Conservation (phyloP, 169 alveolate genomes). For the Plasmodium berghei region DNA sequence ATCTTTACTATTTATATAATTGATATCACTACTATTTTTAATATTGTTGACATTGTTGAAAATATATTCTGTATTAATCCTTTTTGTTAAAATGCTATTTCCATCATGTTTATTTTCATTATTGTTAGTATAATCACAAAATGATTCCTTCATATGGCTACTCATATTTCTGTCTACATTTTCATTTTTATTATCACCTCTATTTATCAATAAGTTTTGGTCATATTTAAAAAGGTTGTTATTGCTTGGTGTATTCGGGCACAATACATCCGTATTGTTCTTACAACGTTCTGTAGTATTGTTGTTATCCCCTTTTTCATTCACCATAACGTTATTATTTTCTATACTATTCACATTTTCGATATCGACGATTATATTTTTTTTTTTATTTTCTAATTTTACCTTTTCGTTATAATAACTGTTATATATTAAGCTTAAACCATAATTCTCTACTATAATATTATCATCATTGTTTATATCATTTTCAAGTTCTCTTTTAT, state of each 20-base stretch:
- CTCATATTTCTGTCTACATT: no score
- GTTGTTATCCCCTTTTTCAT: no score
- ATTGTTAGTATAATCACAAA: slow-evolving; percentile 19
- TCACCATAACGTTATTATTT: not conserved
- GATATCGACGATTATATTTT: not conserved
- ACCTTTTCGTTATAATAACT: not conserved
- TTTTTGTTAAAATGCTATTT: not conserved
- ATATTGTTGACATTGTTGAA: not conserved
- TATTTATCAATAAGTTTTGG: no score
- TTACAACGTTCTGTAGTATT: no score
- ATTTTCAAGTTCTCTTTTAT: not conserved
- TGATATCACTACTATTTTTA: not conserved
- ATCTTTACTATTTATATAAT: not conserved
- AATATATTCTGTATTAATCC: not conserved
- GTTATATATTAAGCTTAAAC: no score
- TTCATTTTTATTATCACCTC: no score
- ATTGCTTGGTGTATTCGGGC: no score
- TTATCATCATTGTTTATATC: not conserved
- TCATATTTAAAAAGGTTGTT: no score
- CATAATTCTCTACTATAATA: not conserved
- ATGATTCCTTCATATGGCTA: not conserved
- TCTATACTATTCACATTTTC: not conserved
- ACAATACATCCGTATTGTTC: no score
- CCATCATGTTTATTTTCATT: not conserved
- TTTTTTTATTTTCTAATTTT: not conserved